Evolutionary conservation across 1,284 basidiomycete species (phyloP), one percentile per base, ranked within the genome.

Genomic region (Calocybe gambosa): DNA sequence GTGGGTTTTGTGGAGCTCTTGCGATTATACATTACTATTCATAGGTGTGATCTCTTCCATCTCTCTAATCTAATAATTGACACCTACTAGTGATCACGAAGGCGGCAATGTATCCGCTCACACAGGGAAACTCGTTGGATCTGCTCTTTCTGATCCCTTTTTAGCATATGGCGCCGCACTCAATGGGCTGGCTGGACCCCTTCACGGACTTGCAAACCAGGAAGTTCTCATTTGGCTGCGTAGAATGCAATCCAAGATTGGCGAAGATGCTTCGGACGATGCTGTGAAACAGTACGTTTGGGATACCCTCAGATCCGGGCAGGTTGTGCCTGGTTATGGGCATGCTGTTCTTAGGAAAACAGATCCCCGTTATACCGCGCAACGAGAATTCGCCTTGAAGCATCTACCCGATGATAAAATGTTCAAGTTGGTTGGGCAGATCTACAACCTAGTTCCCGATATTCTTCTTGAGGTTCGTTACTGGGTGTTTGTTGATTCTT

Each of bases 41-140:
- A 99, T 80, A 87, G 80, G 79, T 80, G 47, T 9, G 38, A 8
- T 38, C 9, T 19, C 43, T 13, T 3, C 21, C 4, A 6, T 37
- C 8, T 15, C 13, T n/a, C 31, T 18, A 28, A 19, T 23, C 31
- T 40, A 5, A 37, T 18, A 13, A 39, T 20, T 44, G 34, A 42
- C 20, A 9, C 38, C 12, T 37, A 19, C 6, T 12, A 89, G 89
- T 63, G 94, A 98, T 68, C 94, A 98, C 72, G 94, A 98, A 71
- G 95, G 95, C 66, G 95, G 95, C 45, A 98, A 98, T 63, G 95
- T 99, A 54, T 98, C 95, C 48, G 90, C 91, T n/a, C 91, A 93
- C 74, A 89, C 90, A 46, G 90, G 90, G 55, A 93, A 98, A 75
- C 78, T 99, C 42, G 95, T 98, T 63, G 95, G 94, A 51, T 97